These are phyloP conservation scores for Amaranthus hypochondriacus DNA, from an alignment of 148 eudicot species.

Conservation along the genomic window DNA sequence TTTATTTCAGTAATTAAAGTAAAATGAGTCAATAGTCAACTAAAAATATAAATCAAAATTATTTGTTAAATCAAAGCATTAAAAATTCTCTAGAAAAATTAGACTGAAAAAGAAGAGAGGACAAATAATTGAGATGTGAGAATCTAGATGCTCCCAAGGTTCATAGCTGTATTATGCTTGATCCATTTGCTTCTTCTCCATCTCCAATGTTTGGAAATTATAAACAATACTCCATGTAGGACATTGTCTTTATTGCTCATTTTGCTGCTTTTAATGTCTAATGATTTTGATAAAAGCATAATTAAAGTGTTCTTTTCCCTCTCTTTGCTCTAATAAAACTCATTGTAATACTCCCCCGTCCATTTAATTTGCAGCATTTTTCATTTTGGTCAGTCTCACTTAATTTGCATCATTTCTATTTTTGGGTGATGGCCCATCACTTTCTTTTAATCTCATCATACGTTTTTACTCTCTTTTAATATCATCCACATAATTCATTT, in stretches of 20 bases:
- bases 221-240: background rate
- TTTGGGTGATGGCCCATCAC: no score
- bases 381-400: background rate
- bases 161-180: conserved; percentile 26
- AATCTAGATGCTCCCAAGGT: conserved; percentile 20
- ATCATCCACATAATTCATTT: no score
- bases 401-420: no score
- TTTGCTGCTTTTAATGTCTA: conserved; percentile 26
- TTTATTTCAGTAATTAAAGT: no score
- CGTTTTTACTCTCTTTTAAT: no score
- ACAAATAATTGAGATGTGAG: background rate
- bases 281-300: conserved; percentile 13
- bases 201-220: conserved; percentile 19
- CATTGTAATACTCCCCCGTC: background rate
- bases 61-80: no score
- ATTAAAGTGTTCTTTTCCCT: conserved; percentile 27
- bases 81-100: background rate
- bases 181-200: conserved; percentile 16
- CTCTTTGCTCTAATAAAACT: conserved; percentile 21
- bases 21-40: no score
- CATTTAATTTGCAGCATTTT: background rate
- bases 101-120: background rate
- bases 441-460: no score
- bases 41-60: no score
- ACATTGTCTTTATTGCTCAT: background rate